These are phyloP conservation scores for Pilasporangium apinafurcum DNA, from an alignment of 352 stramenopile genomes.

Conservation along the genomic window DNA sequence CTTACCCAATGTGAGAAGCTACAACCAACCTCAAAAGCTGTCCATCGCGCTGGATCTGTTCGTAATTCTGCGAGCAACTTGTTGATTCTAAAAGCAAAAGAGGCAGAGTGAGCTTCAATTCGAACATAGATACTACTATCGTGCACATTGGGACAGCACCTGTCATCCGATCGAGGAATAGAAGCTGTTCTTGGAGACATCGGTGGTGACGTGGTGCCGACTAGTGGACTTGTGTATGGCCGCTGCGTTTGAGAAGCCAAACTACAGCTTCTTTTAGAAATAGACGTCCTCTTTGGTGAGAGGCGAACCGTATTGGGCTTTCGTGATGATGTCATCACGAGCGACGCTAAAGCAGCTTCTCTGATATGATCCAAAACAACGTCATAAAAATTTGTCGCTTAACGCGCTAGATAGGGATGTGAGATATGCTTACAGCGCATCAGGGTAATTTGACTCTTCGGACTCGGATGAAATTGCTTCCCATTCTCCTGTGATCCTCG, in stretches of 20 bases:
- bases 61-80: conserved; percentile 49
- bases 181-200: conserved; percentile 12
- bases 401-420: too few species aligned
- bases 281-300: neutral
- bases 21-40: conserved; percentile 34
- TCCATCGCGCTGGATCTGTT: conserved; percentile 43
- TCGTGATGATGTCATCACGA: neutral
- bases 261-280: neutral
- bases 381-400: neutral
- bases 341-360: neutral
- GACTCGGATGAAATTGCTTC: conserved; percentile 18
- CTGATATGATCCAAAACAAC: neutral
- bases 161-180: conserved; percentile 19
- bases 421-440: conserved; percentile 3
- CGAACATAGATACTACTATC: too few species aligned
- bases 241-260: neutral
- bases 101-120: neutral
- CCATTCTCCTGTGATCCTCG: conserved; percentile 33
- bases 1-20: neutral
- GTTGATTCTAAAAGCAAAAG: conserved; percentile 27
- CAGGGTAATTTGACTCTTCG: conserved; percentile 1
- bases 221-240: conserved; percentile 13
- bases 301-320: neutral
- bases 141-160: conserved; percentile 6
- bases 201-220: neutral